A percentile compares a stretch with the other conserved stretches of the same genome.
Conservation (phyloP, 2,329 filamentous ascomycete species). For the Monosporascus sp. region DNA sequence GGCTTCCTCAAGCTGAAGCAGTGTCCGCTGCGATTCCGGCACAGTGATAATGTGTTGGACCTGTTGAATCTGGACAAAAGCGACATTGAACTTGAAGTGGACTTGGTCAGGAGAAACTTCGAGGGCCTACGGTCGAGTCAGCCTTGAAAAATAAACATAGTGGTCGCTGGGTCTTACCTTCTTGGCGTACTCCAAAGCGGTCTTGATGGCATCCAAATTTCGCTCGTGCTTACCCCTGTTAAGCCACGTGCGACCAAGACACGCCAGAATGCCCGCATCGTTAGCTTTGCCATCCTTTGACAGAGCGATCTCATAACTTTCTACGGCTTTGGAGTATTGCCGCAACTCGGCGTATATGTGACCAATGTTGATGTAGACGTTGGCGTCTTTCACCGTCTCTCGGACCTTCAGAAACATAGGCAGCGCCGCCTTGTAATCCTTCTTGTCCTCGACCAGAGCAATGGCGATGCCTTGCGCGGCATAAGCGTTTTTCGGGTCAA, state of each 20-base stretch:
- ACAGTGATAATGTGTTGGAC: conserved; percentile 74
- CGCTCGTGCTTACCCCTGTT: conserved; percentile 65
- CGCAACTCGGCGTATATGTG: conserved; percentile 88
- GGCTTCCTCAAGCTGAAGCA: conserved; percentile 76
- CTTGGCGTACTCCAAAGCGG: conserved; percentile 55
- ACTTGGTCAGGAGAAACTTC: conserved; percentile 75
- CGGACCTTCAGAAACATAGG: conserved; percentile 86
- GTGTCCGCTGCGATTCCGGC: conserved; percentile 68
- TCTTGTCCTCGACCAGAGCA: conserved; percentile 88
- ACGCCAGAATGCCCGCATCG: conserved; percentile 76
- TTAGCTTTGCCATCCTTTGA: conserved; percentile 68
- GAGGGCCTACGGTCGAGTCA: conserved; percentile 54
- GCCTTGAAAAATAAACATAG: background rate
- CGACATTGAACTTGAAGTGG: conserved; percentile 95
- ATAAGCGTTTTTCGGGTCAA: conserved; percentile 94
- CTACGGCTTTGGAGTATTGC: conserved; percentile 87
- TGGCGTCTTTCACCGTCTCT: conserved; percentile 83
- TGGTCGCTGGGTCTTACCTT: conserved; percentile 41
- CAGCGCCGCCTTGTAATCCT: conserved; percentile 76
- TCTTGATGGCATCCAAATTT: conserved; percentile 52
- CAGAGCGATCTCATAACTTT: conserved; percentile 86
- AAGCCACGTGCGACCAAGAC: conserved; percentile 82
- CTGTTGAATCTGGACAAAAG: conserved; percentile 93
- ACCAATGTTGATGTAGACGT: conserved; percentile 87
- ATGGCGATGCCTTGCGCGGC: conserved; percentile 95